Evolutionary conservation across 2,329 filamentous ascomycete species (phyloP), one percentile per base, ranked within the genome.

Genomic region (Emergomyces pasteurianus): DNA sequence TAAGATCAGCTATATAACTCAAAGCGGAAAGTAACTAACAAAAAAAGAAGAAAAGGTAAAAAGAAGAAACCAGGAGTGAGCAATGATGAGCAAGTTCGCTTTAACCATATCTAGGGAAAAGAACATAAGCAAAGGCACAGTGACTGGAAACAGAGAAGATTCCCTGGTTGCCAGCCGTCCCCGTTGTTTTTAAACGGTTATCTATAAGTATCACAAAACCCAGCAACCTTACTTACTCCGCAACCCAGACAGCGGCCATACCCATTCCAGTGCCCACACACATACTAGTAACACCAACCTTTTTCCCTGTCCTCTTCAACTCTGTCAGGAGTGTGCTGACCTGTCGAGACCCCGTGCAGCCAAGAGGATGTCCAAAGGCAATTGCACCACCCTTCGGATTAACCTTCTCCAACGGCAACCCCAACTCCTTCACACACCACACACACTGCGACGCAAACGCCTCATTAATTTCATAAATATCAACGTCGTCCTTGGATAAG

Each of bases 381-480:
- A 96, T 96, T 40, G 92, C 92, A 65, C 92, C 92, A 66, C 92
- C 94, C 83, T 96, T 96, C 69, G 92, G 92, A 80, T 97, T 97
- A 72, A 99, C 86, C 83, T 96, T 97, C 66, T 89, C 86, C 63
- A 81, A 72, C 59, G 90, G 88, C 34, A 99, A 78, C 52, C 87
- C 87, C 26, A 99, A 83, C 80, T 96, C 86, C 70, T 94, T 89
- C 65, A 89, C 85, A 75, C 91, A 96, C 88, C 89, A 97, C 66
- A 97, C 76, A 76, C 90, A 96, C 82, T 97, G 92, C 65, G 85
- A 89, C 38, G 94, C 94, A 75, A 99, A 99, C 0, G 94, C 94
- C 83, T 99, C 94, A 80, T 99, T 99, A 82, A 99, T 96, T 83
- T 99, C 94, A 71, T 84, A 97, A 71, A 97, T 92, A 73, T 97